These are phyloP conservation scores for Emergomyces pasteurianus DNA, from an alignment of 2,329 filamentous ascomycete genomes.

Conservation along the genomic window DNA sequence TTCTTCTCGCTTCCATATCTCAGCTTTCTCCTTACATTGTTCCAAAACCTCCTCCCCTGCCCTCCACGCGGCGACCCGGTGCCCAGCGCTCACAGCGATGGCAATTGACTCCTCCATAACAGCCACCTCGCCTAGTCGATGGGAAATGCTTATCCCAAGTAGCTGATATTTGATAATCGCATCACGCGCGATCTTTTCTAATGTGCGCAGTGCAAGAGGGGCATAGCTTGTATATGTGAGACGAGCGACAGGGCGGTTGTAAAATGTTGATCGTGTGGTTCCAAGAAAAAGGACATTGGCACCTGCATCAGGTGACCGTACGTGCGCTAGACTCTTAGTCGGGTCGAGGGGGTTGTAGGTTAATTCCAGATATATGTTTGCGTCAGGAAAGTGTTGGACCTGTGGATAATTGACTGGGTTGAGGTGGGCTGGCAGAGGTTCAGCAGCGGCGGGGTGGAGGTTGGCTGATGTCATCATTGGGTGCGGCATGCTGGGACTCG, in stretches of 20 bases:
- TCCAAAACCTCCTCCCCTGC: slow-evolving; percentile 86
- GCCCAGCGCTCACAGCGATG: slow-evolving; percentile 72
- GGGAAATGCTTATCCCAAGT: slow-evolving; percentile 64
- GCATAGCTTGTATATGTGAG: slow-evolving; percentile 36
- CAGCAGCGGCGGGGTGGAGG: too few relatives aligned
- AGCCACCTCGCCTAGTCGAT: slow-evolving; percentile 73
- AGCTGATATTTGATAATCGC: slow-evolving; percentile 49
- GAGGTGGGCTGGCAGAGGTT: slow-evolving; percentile 7
- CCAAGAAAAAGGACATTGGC: slow-evolving; percentile 37
- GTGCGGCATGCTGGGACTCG: neutral
- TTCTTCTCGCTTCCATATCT: slow-evolving; percentile 91
- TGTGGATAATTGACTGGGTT: slow-evolving; percentile 18
- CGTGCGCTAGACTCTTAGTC: slow-evolving; percentile 21
- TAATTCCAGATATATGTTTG: slow-evolving; percentile 32
- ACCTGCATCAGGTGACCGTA: slow-evolving; percentile 31
- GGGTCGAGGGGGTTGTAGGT: slow-evolving; percentile 31
- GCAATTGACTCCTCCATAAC: slow-evolving; percentile 89
- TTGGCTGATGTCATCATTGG: too few relatives aligned
- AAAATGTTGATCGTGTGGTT: slow-evolving; percentile 34
- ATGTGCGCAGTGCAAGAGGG: slow-evolving; percentile 30
- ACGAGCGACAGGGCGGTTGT: slow-evolving; percentile 29
- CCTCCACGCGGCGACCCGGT: slow-evolving; percentile 73
- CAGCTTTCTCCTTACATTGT: slow-evolving; percentile 71
- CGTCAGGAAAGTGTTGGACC: slow-evolving; percentile 31
- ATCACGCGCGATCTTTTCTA: slow-evolving; percentile 27